Percentiles rank a stretch among this genome's conserved stretches.
Conservation (phyloP, 2,329 filamentous ascomycete genomes). For the Elsinoe batatas region DNA sequence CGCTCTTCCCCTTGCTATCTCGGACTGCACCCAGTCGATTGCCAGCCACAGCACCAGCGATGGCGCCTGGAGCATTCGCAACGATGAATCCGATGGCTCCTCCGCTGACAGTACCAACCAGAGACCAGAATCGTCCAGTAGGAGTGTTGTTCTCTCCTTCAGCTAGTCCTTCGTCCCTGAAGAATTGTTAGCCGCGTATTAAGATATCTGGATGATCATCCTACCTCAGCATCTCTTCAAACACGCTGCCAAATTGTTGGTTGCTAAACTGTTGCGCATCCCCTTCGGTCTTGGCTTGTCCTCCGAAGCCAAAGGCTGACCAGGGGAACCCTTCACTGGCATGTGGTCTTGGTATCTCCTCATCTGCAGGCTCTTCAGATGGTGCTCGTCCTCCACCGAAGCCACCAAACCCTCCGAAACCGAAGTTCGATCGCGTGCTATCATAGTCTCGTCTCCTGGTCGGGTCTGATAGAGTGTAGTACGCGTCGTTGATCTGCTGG, state of each 20-base stretch:
- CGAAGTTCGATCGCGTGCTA: constrained; percentile 52
- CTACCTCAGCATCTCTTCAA: constrained; percentile 42
- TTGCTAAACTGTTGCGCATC: constrained; percentile 46
- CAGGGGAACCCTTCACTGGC: constrained; percentile 54
- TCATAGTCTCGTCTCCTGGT: constrained; percentile 76
- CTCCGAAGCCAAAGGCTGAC: constrained; percentile 58
- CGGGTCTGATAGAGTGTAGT: constrained; percentile 79
- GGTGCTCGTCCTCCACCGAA: constrained; percentile 31
- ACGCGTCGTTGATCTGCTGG: constrained; percentile 86
- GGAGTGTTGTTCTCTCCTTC: constrained; percentile 52
- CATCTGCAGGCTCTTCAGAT: constrained; percentile 38
- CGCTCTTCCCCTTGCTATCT: constrained; percentile 87
- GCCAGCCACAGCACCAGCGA: constrained; percentile 85
- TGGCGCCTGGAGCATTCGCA: constrained; percentile 77
- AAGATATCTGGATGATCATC: not conserved
- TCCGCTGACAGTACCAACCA: constrained; percentile 77
- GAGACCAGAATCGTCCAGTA: constrained; percentile 72
- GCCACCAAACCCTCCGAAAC: constrained; percentile 30
- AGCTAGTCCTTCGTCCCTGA: constrained; percentile 52
- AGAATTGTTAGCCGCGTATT: not conserved
- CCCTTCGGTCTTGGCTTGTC: constrained; percentile 36
- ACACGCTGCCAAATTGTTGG: constrained; percentile 70
- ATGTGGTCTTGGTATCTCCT: constrained; percentile 37
- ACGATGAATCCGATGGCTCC: constrained; percentile 91
- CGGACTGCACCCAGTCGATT: constrained; percentile 84